Conservation (phyloP, 225 moss, liverwort and hornwort species). For the Bryum argenteum region DNA sequence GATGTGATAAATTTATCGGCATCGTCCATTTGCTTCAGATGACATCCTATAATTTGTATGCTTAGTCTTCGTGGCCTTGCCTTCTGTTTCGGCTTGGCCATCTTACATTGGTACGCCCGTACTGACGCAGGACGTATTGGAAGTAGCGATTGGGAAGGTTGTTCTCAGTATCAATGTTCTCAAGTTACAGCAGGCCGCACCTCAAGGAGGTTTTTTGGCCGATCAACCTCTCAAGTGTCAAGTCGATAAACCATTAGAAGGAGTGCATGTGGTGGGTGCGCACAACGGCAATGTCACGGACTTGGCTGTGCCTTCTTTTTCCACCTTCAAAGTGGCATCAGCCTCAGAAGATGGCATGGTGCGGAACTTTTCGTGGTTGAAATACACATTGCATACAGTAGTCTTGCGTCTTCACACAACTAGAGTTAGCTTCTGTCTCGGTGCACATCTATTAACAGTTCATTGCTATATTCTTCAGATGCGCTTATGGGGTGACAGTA, state of each 20-base stretch:
- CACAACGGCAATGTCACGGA: slow-evolving; percentile 75
- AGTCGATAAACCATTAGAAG: slow-evolving; percentile 79
- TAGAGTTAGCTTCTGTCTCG: too few relatives aligned
- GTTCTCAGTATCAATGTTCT: slow-evolving; percentile 73
- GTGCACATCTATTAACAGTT: slow-evolving; percentile 6
- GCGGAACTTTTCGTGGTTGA: slow-evolving; percentile 20
- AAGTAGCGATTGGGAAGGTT: slow-evolving; percentile 83
- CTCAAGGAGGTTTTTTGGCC: slow-evolving; percentile 70
- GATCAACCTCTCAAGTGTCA: slow-evolving; percentile 71
- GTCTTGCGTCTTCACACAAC: slow-evolving; percentile 11
- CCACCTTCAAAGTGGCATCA: slow-evolving; percentile 79
- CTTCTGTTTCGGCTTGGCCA: background rate
- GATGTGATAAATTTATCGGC: slow-evolving; percentile 12
- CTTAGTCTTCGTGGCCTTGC: slow-evolving; percentile 13
- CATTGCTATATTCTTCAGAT: slow-evolving; percentile 51
- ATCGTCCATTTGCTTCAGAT: slow-evolving; percentile 1
- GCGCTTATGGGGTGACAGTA: slow-evolving; percentile 86
- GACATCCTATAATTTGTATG: background rate
- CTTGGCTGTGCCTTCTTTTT: slow-evolving; percentile 75
- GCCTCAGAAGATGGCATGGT: slow-evolving; percentile 96
- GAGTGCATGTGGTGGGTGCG: slow-evolving; percentile 76
- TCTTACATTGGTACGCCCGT: slow-evolving; percentile 25
- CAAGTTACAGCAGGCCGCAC: slow-evolving; percentile 63
- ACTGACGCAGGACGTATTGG: slow-evolving; percentile 77
- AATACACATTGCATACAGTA: background rate